phyloP scores from a whole-genome alignment of 2,329 filamentous ascomycete species.

The Monosporascus sp. region DNA sequence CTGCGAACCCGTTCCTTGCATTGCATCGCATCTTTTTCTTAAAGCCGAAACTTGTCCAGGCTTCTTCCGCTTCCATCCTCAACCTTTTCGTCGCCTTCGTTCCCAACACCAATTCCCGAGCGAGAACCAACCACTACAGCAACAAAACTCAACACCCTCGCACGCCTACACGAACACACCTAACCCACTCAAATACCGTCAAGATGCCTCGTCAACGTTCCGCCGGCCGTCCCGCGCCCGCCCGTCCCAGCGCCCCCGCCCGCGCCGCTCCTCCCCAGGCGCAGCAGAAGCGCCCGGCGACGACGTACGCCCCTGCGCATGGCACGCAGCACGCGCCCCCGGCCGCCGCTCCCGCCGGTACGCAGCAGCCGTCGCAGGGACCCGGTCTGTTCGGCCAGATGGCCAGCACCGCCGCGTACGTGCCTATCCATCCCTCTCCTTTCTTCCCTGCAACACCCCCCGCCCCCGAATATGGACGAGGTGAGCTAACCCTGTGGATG shows the following conservation, averaged over 20 bases:
- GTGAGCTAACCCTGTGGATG: constrained; percentile 16
- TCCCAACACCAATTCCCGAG: background rate
- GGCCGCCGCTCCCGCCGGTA: constrained; percentile 38
- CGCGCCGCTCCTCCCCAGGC: constrained; percentile 44
- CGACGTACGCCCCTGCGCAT: constrained; percentile 53
- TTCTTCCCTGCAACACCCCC: background rate
- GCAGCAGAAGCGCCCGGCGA: constrained; percentile 64
- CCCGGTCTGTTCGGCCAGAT: constrained; percentile 93
- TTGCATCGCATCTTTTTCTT: background rate
- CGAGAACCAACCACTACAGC: background rate
- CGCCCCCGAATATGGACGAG: background rate
- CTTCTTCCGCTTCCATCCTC: background rate
- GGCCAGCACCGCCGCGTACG: constrained; percentile 96
- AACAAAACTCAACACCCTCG: background rate
- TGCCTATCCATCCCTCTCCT: constrained; percentile 22
- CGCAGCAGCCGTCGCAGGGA: constrained; percentile 59
- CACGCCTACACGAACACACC: background rate
- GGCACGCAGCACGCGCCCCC: constrained; percentile 45
- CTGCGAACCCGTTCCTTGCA: background rate
- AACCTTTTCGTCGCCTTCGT: background rate
- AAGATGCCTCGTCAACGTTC: constrained; percentile 77
- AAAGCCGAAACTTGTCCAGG: background rate
- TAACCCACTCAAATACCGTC: constrained; percentile 2
- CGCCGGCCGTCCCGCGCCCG: constrained; percentile 48
- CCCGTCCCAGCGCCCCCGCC: constrained; percentile 61